Evolutionary conservation across 257 asterid genomes (phyloP), one percentile per base, ranked within the genome.

Genomic region (Solanum sejunctum): DNA sequence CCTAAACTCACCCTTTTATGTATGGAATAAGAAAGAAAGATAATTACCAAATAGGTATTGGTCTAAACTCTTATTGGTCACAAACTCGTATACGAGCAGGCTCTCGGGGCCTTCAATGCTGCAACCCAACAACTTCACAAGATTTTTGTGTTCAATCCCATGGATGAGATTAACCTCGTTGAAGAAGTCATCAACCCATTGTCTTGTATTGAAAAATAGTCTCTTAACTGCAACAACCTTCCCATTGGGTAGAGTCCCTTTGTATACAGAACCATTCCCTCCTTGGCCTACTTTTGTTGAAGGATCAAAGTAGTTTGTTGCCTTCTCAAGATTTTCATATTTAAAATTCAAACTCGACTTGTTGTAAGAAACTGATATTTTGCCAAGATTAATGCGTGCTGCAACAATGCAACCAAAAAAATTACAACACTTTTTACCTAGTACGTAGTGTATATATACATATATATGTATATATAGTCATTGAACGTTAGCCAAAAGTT

Each of bases 51-150:
- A 93, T 66, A 94, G 89, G 87, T 87, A 88, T 12, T 91, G 92
- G 67, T 94, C 99, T 12, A 96, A 95, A 90, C 98, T 92, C 77
- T 84, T 91, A 87, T 94, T 96, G 9, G 94, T 90, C n/a, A 96
- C 93, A 58, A 88, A 96, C 80, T 96, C 98, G 13, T 92, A 94
- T 39, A 96, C 97, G 18, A 96, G 90, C 23, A 96, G 91, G 89
- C 98, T 96, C 83, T 96, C 99, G 2, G 98, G 98, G 16, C 99
- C 99, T 89, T 96, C 98, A 43, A 96, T 93, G 91, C 99, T 96
- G 78, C 98, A 96, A 16, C 99, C 99, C 23, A 96, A 91, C 84
- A 96, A 97, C 94, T 96, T 94, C 67, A 96, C 98, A 41, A 96
- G 97, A 81, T 92, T 96, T 91, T 92, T 96, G 91, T 96, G 99